Evolutionary conservation across 257 asterid species (phyloP), one percentile per base, ranked within the genome.

Genomic region (Voacanga thouarsii): DNA sequence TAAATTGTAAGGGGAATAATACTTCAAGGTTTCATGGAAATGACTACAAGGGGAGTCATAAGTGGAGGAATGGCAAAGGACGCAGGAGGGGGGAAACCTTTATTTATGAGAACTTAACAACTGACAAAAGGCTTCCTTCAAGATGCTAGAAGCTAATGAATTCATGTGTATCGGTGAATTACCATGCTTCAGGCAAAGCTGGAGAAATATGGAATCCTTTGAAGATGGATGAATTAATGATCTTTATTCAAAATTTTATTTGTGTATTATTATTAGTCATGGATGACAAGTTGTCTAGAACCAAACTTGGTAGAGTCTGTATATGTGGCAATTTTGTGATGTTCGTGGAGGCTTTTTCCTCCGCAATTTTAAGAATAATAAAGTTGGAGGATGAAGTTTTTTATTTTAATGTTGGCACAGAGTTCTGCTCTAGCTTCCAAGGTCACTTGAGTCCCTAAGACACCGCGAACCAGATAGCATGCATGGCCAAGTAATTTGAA

Each of bases 151-250:
- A 80, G 55, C 72, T 68, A 19, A 80, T 39, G 47, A 66, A 71
- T 73, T 74, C 85, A 0, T 79, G 79, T 14, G 79, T 79, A 37
- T 82, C 80, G 7, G 57, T 79, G 8, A 63, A 61, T 66, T 84
- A 72, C 76, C 82, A 77, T 47, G 77, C 80, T 19, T 80, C 84
- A 3, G 80, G 79, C 15, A 44, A 88, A 51, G 84, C 76, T 75
- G 83, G 90, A 66, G 85, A 76, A 64, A 70, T 75, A 45, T 80
- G 90, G 84, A 75, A 81, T 78, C 75, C 78, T 63, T 39, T 57
- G 74, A 80, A 41, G 65, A 21, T 19, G 59, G 19, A 73, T 39
- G 2, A 24, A 12, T 44, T 45, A 64, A 12, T 45, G 28, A 41
- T 71, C 6, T 24, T 19, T 72, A 5, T 47, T 18, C 15, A 12